These are phyloP conservation scores for Dioscorea cayenensis DNA, from an alignment of 116 monocot genomes.

Conservation along the genomic window DNA sequence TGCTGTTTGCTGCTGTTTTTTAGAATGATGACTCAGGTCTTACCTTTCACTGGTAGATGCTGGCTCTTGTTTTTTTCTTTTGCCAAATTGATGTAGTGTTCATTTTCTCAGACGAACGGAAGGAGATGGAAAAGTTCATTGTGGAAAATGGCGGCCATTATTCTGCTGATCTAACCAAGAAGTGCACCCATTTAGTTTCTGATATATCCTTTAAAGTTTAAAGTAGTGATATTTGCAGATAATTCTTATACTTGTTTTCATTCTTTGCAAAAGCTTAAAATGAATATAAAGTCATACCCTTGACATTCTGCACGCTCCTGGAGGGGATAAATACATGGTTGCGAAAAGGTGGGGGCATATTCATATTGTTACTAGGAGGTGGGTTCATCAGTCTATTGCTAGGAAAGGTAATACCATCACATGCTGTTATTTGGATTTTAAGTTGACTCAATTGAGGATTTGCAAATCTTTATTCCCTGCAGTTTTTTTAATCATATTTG, in stretches of 20 bases:
- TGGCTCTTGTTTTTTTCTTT: too few species aligned
- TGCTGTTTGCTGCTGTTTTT: too few species aligned
- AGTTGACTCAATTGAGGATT: background rate
- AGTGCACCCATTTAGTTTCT: constrained; percentile 93
- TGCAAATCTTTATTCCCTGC: background rate
- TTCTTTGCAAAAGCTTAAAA: background rate
- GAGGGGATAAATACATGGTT: constrained; percentile 88
- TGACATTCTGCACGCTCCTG: constrained; percentile 74
- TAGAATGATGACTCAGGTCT: too few species aligned
- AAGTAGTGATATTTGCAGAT: background rate
- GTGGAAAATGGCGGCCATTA: constrained; percentile 83
- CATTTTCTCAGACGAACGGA: constrained; percentile 64
- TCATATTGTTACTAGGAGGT: constrained; percentile 71
- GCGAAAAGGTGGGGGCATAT: constrained; percentile 87
- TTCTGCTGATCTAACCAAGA: constrained; percentile 83
- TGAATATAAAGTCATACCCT: constrained; percentile 22
- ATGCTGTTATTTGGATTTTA: background rate
- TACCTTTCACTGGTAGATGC: too few species aligned
- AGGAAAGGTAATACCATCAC: constrained; percentile 51
- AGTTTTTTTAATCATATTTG: background rate
- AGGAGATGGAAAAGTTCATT: constrained; percentile 66
- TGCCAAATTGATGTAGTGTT: constrained; percentile 5
- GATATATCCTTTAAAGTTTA: constrained; percentile 79
- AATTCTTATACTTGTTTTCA: background rate
- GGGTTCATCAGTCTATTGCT: constrained; percentile 73